Conservation (phyloP, 169 alveolate genomes). For the Eimeria acervulina region DNA sequence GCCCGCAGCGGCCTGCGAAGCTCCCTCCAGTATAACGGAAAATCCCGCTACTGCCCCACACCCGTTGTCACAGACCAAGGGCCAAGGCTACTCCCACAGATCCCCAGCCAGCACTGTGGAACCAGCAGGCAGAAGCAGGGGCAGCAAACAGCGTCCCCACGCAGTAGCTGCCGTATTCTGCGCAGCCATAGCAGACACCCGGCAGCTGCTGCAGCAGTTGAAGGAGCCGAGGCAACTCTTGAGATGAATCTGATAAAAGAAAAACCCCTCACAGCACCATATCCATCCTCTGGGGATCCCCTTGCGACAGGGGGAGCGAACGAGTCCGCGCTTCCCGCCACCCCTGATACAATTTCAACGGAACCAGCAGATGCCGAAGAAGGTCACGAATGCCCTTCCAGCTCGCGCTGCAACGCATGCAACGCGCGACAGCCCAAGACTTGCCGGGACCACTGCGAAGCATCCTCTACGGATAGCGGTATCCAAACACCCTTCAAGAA, state of each 20-base stretch:
- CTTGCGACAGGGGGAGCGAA: background rate
- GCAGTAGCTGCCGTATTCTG: slow-evolving; percentile 9
- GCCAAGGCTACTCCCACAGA: background rate
- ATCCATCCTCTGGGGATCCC: background rate
- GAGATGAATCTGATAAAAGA: background rate
- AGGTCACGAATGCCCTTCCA: background rate
- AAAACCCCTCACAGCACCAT: background rate
- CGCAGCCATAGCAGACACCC: slow-evolving; percentile 31
- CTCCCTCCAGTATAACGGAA: background rate
- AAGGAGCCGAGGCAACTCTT: slow-evolving; percentile 8
- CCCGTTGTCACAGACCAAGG: background rate
- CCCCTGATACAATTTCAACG: slow-evolving; percentile 23
- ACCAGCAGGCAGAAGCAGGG: background rate
- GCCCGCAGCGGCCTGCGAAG: background rate
- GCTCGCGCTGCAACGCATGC: background rate
- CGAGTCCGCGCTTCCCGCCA: slow-evolving; percentile 49
- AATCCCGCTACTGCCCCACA: background rate
- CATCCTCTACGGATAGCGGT: background rate
- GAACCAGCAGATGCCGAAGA: slow-evolving; percentile 43
- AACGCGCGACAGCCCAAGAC: background rate
- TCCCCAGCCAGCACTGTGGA: slow-evolving; percentile 37
- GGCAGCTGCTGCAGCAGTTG: slow-evolving; percentile 1
- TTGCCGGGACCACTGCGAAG: background rate
- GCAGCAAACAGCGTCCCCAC: slow-evolving; percentile 7
- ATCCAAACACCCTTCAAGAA: background rate